A percentile compares a stretch with the other conserved stretches of the same genome.
Conservation (phyloP, 495 filamentous ascomycete species). For the Chaetomium cochliodes region DNA sequence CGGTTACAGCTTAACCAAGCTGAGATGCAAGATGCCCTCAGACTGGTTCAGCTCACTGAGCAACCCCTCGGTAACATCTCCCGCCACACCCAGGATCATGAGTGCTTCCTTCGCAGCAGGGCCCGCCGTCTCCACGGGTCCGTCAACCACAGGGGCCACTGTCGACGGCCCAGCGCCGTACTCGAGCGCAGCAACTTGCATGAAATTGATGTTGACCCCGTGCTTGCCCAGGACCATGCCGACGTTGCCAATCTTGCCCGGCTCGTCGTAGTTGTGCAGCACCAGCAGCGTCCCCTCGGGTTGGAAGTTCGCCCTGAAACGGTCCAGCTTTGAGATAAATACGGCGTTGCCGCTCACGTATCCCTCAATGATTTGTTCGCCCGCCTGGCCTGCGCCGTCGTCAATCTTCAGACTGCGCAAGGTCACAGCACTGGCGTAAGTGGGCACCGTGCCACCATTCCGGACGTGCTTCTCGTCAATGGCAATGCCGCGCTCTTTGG, state of each 20-base stretch:
- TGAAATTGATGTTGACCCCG: constrained; percentile 68
- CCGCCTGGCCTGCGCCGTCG: constrained; percentile 27
- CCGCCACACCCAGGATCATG: constrained; percentile 70
- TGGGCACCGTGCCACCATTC: constrained; percentile 49
- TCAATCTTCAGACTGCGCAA: constrained; percentile 39
- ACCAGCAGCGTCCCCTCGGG: constrained; percentile 65
- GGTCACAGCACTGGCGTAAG: constrained; percentile 63
- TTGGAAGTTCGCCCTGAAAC: constrained; percentile 62
- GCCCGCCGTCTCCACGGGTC: constrained; percentile 23
- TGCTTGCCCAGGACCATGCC: constrained; percentile 60
- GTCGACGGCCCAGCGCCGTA: constrained; percentile 33
- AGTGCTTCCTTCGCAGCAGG: constrained; percentile 56
- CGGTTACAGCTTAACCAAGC: constrained; percentile 52
- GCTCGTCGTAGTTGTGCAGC: constrained; percentile 68
- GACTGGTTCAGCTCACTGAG: constrained; percentile 52
- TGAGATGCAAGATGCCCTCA: constrained; percentile 63
- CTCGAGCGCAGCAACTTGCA: constrained; percentile 60
- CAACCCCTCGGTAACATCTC: constrained; percentile 54
- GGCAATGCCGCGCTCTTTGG: constrained; percentile 65
- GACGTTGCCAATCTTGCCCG: constrained; percentile 71
- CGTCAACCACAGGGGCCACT: constrained; percentile 27
- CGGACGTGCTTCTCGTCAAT: constrained; percentile 63
- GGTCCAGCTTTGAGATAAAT: constrained; percentile 63
- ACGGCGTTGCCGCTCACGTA: constrained; percentile 58
- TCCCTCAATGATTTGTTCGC: constrained; percentile 61